Evolutionary conservation across 1,284 basidiomycete species (phyloP), one percentile per base, ranked within the genome.

Genomic region (Ganoderma sp.): DNA sequence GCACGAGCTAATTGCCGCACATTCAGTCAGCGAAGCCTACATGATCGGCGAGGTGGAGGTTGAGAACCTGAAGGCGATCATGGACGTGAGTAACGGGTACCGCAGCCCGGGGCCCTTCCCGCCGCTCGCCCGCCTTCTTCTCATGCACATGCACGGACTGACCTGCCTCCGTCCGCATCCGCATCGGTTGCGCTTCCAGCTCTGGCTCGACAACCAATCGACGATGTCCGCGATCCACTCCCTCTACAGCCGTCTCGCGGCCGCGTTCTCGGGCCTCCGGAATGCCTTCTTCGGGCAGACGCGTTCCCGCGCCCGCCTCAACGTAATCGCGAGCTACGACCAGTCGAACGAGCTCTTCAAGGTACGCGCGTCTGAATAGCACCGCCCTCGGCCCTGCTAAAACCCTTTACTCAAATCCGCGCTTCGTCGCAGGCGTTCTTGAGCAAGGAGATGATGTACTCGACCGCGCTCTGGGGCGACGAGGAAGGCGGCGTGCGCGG

Each of bases 361-460:
- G 83, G 90, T 88, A 73, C 64, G 77, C 69, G 72, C 37, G 54
- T 50, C 60, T 10, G 8, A 19, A 48, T 22, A 9, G 1, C 43
- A 9, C 61, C 56, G 19, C 48, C 45, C 34, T 17, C 37, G 37
- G 8, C 37, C 37, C 61, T 62, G 17, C 41, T 56, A 63, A 48
- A 52, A 50, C 22, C 22, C 25, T 52, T 52, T 52, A 25, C 48
- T 45, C 17, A 54, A 54, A 41, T 32, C n/a, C 45, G n/a, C 45
- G 17, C 7, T 9, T 43, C 2, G 57, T 14, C 39, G 25, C 45
- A 92, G 86, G 89, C 92, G 12, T 96, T 97, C 83, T 82, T 97
- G 28, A 92, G 90, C 73, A 83, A 85, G 64, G 95, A 97, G 79
- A 97, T 97, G 95, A 96, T 95, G 86, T 97, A 97, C 80, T 95